A percentile compares a stretch with the other conserved stretches of the same genome.
These are phyloP conservation scores for Cupressus sempervirens DNA, from an alignment of 75 land plant genomes.

Conservation along the genomic window DNA sequence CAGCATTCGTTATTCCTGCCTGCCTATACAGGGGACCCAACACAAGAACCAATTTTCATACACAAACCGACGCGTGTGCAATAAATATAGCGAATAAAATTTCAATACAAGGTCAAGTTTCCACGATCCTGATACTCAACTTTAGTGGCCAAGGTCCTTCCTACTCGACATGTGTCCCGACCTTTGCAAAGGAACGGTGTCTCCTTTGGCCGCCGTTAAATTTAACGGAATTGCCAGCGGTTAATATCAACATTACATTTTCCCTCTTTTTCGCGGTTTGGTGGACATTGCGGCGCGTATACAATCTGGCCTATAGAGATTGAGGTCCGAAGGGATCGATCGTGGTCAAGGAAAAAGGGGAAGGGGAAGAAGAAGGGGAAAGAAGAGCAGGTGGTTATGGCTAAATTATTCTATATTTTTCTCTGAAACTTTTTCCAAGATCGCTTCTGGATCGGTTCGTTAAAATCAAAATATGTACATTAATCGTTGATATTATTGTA, in stretches of 20 bases:
- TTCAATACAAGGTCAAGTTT: conserved; percentile 1
- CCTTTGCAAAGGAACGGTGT: neutral
- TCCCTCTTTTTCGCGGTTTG: conserved; percentile 6
- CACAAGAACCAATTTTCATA: neutral
- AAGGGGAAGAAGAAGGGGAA: conserved; percentile 9
- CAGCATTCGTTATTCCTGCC: neutral
- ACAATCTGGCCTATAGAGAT: neutral
- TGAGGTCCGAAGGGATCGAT: neutral
- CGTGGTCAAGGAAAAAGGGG: conserved; percentile 11
- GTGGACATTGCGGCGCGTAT: conserved; percentile 7
- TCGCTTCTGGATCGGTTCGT: neutral
- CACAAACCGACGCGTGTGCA: neutral
- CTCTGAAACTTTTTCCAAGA: neutral
- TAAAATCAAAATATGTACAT: neutral
- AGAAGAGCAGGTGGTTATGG: conserved; percentile 5
- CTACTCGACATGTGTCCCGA: neutral
- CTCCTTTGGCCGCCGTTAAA: neutral
- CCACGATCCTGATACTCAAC: neutral
- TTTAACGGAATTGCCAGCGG: neutral
- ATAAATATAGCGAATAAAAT: neutral
- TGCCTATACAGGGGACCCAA: neutral
- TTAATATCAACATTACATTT: conserved; percentile 1
- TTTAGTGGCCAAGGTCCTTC: neutral
- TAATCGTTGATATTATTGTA: neutral
- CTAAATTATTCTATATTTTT: neutral